phyloP scores from a whole-genome alignment of 2,329 filamentous ascomycete species.

The Trichoderma atroviride region DNA sequence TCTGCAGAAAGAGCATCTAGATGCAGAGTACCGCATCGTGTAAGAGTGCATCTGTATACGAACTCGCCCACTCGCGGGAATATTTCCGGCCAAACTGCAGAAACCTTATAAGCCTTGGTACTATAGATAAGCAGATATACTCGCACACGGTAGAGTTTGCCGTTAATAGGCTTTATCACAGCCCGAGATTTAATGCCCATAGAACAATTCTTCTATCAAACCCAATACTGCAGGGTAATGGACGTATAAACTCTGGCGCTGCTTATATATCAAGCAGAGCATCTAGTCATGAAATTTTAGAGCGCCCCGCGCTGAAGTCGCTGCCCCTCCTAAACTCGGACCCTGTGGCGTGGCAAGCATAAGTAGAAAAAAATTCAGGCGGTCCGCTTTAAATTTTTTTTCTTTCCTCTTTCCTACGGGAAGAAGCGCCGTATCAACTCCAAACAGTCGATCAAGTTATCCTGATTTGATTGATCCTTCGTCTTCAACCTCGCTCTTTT shows the following conservation, averaged over 20 bases:
- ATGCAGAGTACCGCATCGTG: not conserved
- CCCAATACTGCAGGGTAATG: not conserved
- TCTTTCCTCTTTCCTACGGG: constrained; percentile 54
- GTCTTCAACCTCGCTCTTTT: constrained; percentile 47
- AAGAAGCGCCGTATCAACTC: constrained; percentile 53
- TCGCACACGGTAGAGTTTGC: not conserved
- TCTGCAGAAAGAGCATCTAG: not conserved
- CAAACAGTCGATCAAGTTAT: constrained; percentile 39
- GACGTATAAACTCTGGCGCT: not conserved
- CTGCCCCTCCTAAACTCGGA: constrained; percentile 24
- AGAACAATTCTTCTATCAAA: not conserved
- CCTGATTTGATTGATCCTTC: constrained; percentile 39
- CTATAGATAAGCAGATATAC: not conserved
- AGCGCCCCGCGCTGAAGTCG: not conserved
- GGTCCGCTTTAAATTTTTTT: constrained; percentile 41
- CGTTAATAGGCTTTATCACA: not conserved
- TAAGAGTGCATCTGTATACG: not conserved
- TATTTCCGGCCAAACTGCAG: not conserved
- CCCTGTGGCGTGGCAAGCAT: constrained; percentile 4
- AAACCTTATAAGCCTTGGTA: not conserved
- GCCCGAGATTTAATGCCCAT: not conserved
- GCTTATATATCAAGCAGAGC: not conserved
- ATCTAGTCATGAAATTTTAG: not conserved
- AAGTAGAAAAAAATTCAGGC: constrained; percentile 47
- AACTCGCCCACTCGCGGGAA: not conserved